These are phyloP conservation scores for Pyrenopolyporus hunteri DNA, from an alignment of 495 filamentous ascomycete species.

Conservation along the genomic window DNA sequence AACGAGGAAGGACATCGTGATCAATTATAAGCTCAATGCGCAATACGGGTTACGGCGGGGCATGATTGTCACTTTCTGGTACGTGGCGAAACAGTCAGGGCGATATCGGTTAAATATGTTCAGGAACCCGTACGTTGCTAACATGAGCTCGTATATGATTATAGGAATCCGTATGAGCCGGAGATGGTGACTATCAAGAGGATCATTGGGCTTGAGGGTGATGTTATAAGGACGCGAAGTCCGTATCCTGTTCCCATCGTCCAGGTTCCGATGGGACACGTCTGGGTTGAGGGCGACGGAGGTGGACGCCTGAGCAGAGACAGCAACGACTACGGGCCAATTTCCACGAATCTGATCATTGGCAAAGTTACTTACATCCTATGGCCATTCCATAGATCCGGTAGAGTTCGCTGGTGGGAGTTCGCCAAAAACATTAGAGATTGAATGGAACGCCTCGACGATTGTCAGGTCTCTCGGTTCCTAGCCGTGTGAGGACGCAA, in stretches of 20 bases:
- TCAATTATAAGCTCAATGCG: slow-evolving; percentile 57
- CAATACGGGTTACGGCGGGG: slow-evolving; percentile 53
- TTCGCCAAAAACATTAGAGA: slow-evolving; percentile 38
- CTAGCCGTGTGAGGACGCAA: too few relatives aligned
- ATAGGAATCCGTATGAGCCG: slow-evolving; percentile 68
- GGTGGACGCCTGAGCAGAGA: slow-evolving; percentile 65
- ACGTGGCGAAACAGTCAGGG: too few relatives aligned
- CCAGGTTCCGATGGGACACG: slow-evolving; percentile 70
- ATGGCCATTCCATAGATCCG: slow-evolving; percentile 60
- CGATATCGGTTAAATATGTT: too few relatives aligned
- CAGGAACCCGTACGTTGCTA: slow-evolving; percentile 4
- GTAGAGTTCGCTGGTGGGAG: slow-evolving; percentile 60
- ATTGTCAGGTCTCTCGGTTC: neutral
- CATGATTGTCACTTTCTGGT: slow-evolving; percentile 63
- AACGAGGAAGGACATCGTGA: slow-evolving; percentile 59
- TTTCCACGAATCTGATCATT: slow-evolving; percentile 64
- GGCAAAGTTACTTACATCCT: slow-evolving; percentile 68
- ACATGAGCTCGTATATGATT: neutral
- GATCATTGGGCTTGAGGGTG: slow-evolving; percentile 72
- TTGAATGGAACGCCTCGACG: too few relatives aligned
- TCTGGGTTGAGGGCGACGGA: slow-evolving; percentile 80
- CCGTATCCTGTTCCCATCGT: slow-evolving; percentile 64
- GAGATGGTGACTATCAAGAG: slow-evolving; percentile 69
- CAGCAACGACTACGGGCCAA: slow-evolving; percentile 78
- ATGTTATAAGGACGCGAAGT: slow-evolving; percentile 64